Percentiles rank a stretch among this genome's conserved stretches.
Evolutionary conservation across 106 monocot genomes (phyloP).

Genomic region (Dendrobium nobile): DNA sequence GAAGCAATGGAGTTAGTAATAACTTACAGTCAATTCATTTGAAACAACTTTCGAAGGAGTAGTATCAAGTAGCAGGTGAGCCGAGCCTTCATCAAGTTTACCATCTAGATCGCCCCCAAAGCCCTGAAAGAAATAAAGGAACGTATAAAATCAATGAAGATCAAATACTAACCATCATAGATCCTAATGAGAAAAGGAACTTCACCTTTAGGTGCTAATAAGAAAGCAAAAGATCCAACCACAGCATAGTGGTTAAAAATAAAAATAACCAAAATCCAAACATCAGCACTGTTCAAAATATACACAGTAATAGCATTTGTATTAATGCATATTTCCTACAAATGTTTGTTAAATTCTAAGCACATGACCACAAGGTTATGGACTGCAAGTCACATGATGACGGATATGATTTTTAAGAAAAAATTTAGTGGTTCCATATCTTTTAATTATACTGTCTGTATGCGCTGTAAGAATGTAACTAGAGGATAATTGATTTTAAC

Average conservation of each 20-base stretch:
- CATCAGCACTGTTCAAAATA: neutral
- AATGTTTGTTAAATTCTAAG: neutral
- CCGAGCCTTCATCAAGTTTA: conserved; percentile 82
- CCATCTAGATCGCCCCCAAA: conserved; percentile 57
- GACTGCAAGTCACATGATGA: neutral
- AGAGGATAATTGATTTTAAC: neutral
- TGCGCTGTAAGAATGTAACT: neutral
- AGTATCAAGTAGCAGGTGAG: conserved; percentile 82
- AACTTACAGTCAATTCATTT: conserved; percentile 84
- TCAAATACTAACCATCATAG: neutral
- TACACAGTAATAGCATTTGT: neutral
- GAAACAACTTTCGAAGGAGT: conserved; percentile 96
- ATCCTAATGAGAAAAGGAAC: neutral
- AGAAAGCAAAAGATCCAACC: neutral
- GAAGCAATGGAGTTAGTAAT: neutral
- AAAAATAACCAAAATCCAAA: neutral
- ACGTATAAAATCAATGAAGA: neutral
- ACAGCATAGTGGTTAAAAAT: neutral
- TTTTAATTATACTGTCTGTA: neutral
- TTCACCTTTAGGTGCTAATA: neutral
- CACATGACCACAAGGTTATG: neutral
- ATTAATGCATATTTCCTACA: neutral
- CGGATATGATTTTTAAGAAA: neutral
- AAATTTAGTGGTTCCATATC: neutral
- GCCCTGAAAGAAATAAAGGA: conserved; percentile 36